Base-by-base conservation (phyloP, 257 asterid species). In the Rubia yunnanensis region DNA sequence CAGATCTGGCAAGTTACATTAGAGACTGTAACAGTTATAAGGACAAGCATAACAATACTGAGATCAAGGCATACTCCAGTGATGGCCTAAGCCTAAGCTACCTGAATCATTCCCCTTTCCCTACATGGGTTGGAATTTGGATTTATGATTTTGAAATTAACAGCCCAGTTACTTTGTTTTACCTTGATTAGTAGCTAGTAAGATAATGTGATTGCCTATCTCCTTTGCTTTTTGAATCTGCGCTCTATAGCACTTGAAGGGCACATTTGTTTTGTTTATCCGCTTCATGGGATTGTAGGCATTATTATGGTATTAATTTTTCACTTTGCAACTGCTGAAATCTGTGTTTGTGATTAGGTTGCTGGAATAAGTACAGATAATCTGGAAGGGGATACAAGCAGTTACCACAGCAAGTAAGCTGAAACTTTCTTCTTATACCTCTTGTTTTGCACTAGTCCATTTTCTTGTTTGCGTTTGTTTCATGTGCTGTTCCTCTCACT, bases 391-490 rank as follows among this genome's bases (percentile, higher is more conserved):
- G 97, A 90, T 71, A 77, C 92, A 36, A 80, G 95, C 31, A 81
- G 95, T 36, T 92, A 84, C 72, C 98, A 92, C 70, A 83, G 88
- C 97, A 84, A 87, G 98, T 92, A 82, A 79, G 96, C 74, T 15
- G 31, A 44, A 20, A 20, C 53, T 23, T 54, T 22, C 44, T 46
- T 65, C 18, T 10, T 15, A 35, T 31, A 5, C 35, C 52, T 49
- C 71, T 46, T 31, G 23, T 32, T 41, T 38, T 17, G 14, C 50
- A 52, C 5, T 61, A 10, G 32, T 39, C 9, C 34, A 52, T 41
- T 44, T 30, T 38, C 46, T 0, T n/a, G 27, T 57, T 67, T 15
- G 22, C 31, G 27, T 14, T 28, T 63, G 48, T 20, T 71, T 22
- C 49, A 9, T 38, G 48, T 24, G 62, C 57, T 41, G 30, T 31